Evolutionary conservation across 768 basidiomycete species (phyloP), one percentile per base, ranked within the genome.

Genomic region (Tulasnella sp.): DNA sequence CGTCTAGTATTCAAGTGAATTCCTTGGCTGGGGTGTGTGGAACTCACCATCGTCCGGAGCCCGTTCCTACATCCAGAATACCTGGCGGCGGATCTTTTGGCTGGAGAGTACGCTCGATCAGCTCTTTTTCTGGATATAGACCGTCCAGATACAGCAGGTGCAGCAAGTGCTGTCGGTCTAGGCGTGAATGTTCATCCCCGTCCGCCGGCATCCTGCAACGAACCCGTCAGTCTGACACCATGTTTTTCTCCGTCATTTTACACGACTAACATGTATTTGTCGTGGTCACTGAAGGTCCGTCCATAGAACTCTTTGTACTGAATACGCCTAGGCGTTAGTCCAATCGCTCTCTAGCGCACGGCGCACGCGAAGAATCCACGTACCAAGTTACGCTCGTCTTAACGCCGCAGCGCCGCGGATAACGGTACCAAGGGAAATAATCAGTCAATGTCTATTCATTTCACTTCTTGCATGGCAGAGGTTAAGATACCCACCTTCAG

Each of bases 241-340:
- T 24, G 8, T 16, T 68, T 16, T 31, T 6, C 27, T 12, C 10
- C 18, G 31, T 31, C 34, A 4, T 12, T 27, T 68, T 27, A 14
- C 62, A 68, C n/a, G 12, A n/a, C 31, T 68, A 36, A 68, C 62
- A 68, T 1, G 18, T 68, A 68, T 68, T 19, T 68, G 31, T 68
- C 62, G 5, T 68, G 62, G 31, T 68, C 62, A 14, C 62, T 77
- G 34, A 77, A 77, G 3, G 76, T 46, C 31, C 76, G 56, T 39
- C 76, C 76, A 31, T 77, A 58, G 19, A 77, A 21, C 2, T 77
- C 38, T 68, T 71, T 77, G 68, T 56, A 77, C 76, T 77, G 27
- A 34, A 48, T 44, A 16, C 24, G 14, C 9, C 34, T 36, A 5
- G 73, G 6, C 34, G 46, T 44, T 42, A 48, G 44, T 48, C 56